These are phyloP conservation scores for Raffaelea albimanens DNA, from an alignment of 2,329 filamentous ascomycete species.

Conservation along the genomic window DNA sequence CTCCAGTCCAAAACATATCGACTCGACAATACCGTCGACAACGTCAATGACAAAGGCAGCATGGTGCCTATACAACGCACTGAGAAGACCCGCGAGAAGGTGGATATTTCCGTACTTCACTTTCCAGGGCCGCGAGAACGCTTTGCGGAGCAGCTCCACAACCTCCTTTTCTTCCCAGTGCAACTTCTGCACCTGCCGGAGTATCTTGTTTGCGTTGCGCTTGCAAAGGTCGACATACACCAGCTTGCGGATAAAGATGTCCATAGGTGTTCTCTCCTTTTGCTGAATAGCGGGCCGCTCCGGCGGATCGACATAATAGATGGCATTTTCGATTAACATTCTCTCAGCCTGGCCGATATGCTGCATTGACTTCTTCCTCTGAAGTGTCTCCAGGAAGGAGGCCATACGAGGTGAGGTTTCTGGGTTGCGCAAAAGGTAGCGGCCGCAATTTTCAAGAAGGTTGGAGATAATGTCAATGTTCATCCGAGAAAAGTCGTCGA, in stretches of 20 bases:
- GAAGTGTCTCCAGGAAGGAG: constrained; percentile 87
- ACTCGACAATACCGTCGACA: constrained; percentile 85
- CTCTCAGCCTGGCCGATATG: constrained; percentile 92
- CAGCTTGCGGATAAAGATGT: constrained; percentile 85
- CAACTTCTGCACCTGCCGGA: constrained; percentile 88
- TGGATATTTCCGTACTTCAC: constrained; percentile 98
- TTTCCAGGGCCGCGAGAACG: constrained; percentile 93
- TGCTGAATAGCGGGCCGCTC: constrained; percentile 90
- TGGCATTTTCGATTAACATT: constrained; percentile 96
- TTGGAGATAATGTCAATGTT: constrained; percentile 99
- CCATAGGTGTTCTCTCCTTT: constrained; percentile 89
- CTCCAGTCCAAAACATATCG: constrained; percentile 79
- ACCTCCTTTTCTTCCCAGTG: constrained; percentile 91
- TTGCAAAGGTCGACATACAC: constrained; percentile 92
- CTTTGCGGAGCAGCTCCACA: constrained; percentile 57
- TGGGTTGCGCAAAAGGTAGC: constrained; percentile 84
- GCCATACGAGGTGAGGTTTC: constrained; percentile 90
- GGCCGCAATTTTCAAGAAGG: constrained; percentile 88
- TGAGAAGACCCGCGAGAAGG: constrained; percentile 79
- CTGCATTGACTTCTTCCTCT: constrained; percentile 91
- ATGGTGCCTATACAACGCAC: constrained; percentile 84
- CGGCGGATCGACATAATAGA: constrained; percentile 96
- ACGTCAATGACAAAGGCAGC: constrained; percentile 84
- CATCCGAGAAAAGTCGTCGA: constrained; percentile 97
- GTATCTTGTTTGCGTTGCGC: constrained; percentile 83